phyloP scores from a whole-genome alignment of 176 grass and related monocot genomes.

The Pharus latifolius region DNA sequence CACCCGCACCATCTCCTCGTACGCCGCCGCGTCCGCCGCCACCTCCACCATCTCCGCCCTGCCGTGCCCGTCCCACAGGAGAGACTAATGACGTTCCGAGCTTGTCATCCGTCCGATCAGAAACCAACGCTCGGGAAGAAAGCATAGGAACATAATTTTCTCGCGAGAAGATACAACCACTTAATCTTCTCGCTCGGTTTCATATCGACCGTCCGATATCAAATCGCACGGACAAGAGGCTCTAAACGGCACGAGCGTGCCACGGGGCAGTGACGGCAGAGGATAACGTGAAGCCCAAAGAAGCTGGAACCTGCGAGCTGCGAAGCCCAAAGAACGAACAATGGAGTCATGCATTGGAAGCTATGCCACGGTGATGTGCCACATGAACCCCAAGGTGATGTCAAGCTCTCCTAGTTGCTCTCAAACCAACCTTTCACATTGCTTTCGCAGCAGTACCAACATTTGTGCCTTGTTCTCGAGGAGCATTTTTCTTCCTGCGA shows the following conservation, averaged over 20 bases:
- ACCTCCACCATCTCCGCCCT: background rate
- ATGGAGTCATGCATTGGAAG: constrained; percentile 30
- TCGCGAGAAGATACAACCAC: background rate
- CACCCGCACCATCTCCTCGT: constrained; percentile 43
- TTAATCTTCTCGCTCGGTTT: background rate
- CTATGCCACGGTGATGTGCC: background rate
- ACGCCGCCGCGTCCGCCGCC: constrained; percentile 5
- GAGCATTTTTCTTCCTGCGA: background rate
- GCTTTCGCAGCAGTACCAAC: too few relatives aligned
- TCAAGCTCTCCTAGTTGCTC: too few relatives aligned
- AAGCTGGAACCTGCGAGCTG: too few relatives aligned
- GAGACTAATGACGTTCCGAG: background rate
- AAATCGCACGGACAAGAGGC: background rate
- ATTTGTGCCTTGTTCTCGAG: too few relatives aligned
- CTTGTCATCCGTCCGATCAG: background rate
- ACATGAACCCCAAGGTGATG: constrained; percentile 9
- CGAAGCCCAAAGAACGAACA: background rate
- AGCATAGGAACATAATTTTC: too few relatives aligned
- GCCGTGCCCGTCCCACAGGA: background rate
- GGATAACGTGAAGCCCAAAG: too few relatives aligned
- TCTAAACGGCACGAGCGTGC: too few relatives aligned
- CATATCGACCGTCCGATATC: background rate
- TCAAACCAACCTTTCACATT: too few relatives aligned
- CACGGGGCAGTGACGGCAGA: too few relatives aligned
- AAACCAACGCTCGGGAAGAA: background rate